A percentile compares a stretch with the other conserved stretches of the same genome.
phyloP scores from a whole-genome alignment of 805 yeast species.

The Starmerella roubikii region DNA sequence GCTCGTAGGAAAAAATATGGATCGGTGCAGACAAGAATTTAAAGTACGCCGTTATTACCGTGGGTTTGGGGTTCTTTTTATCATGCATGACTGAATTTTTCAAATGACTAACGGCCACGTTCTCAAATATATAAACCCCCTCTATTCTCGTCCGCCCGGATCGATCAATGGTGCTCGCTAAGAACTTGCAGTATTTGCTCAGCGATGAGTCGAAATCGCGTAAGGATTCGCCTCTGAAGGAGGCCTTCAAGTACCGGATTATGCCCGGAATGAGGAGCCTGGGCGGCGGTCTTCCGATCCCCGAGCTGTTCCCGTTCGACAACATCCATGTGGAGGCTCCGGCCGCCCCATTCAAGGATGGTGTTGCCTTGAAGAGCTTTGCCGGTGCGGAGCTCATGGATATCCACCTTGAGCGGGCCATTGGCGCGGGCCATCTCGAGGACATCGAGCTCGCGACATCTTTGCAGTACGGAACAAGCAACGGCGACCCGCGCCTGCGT shows the following conservation, averaged over 20 bases:
- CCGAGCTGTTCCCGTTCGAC: slow-evolving; percentile 89
- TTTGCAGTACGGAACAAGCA: slow-evolving; percentile 83
- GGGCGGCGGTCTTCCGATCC: slow-evolving; percentile 90
- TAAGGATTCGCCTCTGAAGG: slow-evolving; percentile 65
- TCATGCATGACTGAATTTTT: too few species aligned
- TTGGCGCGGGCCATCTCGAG: slow-evolving; percentile 26
- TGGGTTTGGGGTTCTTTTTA: too few species aligned
- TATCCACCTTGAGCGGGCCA: slow-evolving; percentile 25
- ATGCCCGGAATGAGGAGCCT: slow-evolving; percentile 71
- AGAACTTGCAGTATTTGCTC: slow-evolving; percentile 60
- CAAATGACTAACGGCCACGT: too few species aligned
- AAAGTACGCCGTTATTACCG: too few species aligned
- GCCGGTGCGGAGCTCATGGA: slow-evolving; percentile 21
- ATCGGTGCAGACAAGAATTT: too few species aligned
- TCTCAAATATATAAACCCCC: too few species aligned
- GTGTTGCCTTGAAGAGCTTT: slow-evolving; percentile 33
- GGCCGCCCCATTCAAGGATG: slow-evolving; percentile 65
- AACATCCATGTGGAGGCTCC: slow-evolving; percentile 46
- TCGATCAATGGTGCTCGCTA: slow-evolving; percentile 36
- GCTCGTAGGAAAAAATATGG: too few species aligned
- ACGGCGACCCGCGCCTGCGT: slow-evolving; percentile 62
- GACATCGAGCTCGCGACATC: slow-evolving; percentile 63
- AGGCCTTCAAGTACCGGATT: slow-evolving; percentile 63
- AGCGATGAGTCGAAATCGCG: slow-evolving; percentile 71
- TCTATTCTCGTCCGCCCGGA: too few species aligned